phyloP scores from a whole-genome alignment of 1,139 yeast genomes.

The Petasospora rhodanensis region DNA sequence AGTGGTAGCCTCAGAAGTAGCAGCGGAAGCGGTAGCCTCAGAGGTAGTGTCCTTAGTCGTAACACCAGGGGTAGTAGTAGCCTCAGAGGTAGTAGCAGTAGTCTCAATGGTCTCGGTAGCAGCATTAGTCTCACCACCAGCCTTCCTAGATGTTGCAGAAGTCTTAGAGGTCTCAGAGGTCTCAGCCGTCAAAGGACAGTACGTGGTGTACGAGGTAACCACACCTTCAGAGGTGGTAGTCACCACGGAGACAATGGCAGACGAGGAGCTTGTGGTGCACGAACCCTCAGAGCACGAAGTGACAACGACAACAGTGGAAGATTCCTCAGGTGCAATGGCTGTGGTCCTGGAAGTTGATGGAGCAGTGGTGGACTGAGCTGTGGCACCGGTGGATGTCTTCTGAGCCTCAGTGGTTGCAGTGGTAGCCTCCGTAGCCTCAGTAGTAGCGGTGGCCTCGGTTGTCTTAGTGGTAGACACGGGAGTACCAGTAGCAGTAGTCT shows the following conservation, averaged over 20 bases:
- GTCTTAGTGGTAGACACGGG: background rate
- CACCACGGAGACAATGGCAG: conserved; percentile 19
- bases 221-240: conserved; percentile 26
- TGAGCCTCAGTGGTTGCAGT: background rate
- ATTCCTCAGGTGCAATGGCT: background rate
- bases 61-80: too few species aligned
- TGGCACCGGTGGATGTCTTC: background rate
- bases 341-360: background rate
- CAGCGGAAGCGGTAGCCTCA: too few species aligned
- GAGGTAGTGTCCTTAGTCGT: too few species aligned
- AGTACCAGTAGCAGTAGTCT: background rate
- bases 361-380: conserved; percentile 2
- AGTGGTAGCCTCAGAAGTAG: too few species aligned
- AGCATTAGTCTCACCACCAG: too few species aligned
- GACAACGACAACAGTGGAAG: conserved; percentile 13
- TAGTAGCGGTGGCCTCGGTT: background rate
- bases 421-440: background rate
- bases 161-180: background rate
- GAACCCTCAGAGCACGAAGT: conserved; percentile 19
- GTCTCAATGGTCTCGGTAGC: background rate
- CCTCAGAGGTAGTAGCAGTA: too few species aligned
- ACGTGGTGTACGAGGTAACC: conserved; percentile 30
- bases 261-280: conserved; percentile 31
- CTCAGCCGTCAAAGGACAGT: conserved; percentile 25
- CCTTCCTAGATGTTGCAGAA: too few species aligned